A percentile compares a stretch with the other conserved stretches of the same genome.
Conservation (phyloP, 2,329 filamentous ascomycete genomes). For the Dothideomycetidae sp. region DNA sequence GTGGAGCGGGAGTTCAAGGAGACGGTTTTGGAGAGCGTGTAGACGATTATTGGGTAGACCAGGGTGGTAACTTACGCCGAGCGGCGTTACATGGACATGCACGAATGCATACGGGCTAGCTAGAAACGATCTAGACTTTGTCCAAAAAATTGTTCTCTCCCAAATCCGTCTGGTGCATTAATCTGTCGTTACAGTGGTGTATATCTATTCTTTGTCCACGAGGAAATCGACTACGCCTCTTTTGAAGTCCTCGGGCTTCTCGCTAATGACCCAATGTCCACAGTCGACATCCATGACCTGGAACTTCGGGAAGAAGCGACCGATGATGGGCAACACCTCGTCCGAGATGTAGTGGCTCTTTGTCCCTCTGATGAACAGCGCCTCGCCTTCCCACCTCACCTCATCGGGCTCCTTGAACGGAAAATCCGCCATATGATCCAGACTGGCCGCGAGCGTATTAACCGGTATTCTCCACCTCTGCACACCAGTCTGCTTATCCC, state of each 20-base stretch:
- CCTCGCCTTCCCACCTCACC: conserved; percentile 57
- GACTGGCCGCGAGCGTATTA: conserved; percentile 47
- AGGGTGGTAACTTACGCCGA: conserved; percentile 11
- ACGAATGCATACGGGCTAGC: conserved; percentile 13
- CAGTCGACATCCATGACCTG: conserved; percentile 58
- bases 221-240: conserved; percentile 59
- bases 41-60: conserved; percentile 30
- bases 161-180: conserved; percentile 8
- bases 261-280: conserved; percentile 83
- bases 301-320: conserved; percentile 70
- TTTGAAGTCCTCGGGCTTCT: conserved; percentile 67
- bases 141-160: conserved; percentile 13
- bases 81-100: conserved; percentile 13
- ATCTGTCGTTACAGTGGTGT: not conserved
- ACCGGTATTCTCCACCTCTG: conserved; percentile 72
- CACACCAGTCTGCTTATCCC: conserved; percentile 35
- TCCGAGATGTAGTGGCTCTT: conserved; percentile 67
- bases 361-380: conserved; percentile 67
- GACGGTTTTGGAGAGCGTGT: conserved; percentile 84
- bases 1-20: conserved; percentile 99
- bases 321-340: conserved; percentile 64
- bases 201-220: conserved; percentile 31
- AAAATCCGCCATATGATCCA: conserved; percentile 75
- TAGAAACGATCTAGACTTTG: conserved; percentile 10
- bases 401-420: conserved; percentile 63